Evolutionary conservation across 139 green algal species (phyloP), one percentile per base, ranked within the genome.

Genomic region (Spirogloea muscicola): DNA sequence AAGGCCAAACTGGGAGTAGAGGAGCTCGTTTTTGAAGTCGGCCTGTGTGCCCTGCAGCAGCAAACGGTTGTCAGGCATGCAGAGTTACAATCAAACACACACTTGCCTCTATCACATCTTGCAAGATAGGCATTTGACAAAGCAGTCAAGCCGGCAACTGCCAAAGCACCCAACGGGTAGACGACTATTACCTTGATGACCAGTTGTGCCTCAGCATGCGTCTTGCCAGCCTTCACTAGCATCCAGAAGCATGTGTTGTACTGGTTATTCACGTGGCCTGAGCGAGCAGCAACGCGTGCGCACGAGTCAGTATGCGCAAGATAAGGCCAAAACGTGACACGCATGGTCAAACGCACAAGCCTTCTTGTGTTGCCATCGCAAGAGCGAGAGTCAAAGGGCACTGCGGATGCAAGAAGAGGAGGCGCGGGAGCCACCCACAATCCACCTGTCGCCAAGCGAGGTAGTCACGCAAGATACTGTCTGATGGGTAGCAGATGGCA

Each of bases 201-300:
- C 2, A 31, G 33, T 25, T 82, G 75, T 5, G 75, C 67, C 39
- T 82, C 69, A n/a, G 72, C 38, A 13, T 79, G 74, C 0, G 65
- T 88, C 34, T 68, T 80, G 21, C 90, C 89, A 31, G 16, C n/a
- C 61, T 90, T 81, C 4, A 97, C 88, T 4, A 97, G 83, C 13
- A 78, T 83, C 93, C 92, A 97, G 82, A 93, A 97, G 74, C 85
- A 92, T 13, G 93, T 96, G 84, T 97, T 97, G 82, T 97, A 97
- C 88, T 97, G 91, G 82, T 92, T 96, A 82, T 97, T 97, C 71
- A 97, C 89, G 79, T 97, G 92, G 4, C 88, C 72, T 80, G 72
- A 37, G 16, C 6, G 3, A 7, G 2, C 60, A 55, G 6, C n/a
- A n/a, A n/a, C n/a, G n/a, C n/a, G n/a, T n/a, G n/a, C n/a, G n/a